phyloP scores from a whole-genome alignment of 176 grass and related monocot species.

The Oryza rufipogon region DNA sequence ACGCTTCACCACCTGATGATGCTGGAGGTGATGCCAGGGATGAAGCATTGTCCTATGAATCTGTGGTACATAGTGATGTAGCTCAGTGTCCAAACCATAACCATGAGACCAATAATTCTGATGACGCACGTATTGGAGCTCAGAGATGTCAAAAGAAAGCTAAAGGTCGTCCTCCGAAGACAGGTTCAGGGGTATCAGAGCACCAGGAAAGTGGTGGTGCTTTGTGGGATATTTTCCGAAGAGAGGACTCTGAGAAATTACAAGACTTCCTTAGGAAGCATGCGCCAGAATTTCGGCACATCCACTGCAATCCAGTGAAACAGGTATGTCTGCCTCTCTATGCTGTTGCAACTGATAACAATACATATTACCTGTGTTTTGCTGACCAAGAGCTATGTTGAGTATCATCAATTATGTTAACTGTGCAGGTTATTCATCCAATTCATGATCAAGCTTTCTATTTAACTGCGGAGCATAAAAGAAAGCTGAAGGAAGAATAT shows the following conservation, averaged over 20 bases:
- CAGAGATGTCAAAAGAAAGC: background rate
- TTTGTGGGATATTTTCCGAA: conserved; percentile 75
- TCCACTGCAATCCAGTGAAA: conserved; percentile 55
- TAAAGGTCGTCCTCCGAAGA: conserved; percentile 13
- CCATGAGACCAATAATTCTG: conserved; percentile 18
- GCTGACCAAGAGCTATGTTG: conserved; percentile 2
- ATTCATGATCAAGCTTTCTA: conserved; percentile 82
- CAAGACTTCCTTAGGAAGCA: conserved; percentile 59
- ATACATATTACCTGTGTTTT: background rate
- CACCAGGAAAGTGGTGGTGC: conserved; percentile 44
- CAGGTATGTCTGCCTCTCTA: conserved; percentile 39
- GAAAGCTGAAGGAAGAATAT: conserved; percentile 79
- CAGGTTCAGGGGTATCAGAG: conserved; percentile 15
- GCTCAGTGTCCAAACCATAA: conserved; percentile 18
- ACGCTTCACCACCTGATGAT: conserved; percentile 35
- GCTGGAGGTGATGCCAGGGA: background rate
- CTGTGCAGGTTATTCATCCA: conserved; percentile 64
- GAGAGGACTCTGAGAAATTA: conserved; percentile 59
- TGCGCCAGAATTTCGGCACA: conserved; percentile 62
- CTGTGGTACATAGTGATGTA: conserved; percentile 29
- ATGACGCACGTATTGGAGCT: background rate
- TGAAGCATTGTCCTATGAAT: conserved; percentile 11
- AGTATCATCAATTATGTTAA: conserved; percentile 11
- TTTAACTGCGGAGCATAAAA: conserved; percentile 77
- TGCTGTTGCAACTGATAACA: background rate